phyloP scores from a whole-genome alignment of 1,284 basidiomycete species.

The Boletus sp. region DNA sequence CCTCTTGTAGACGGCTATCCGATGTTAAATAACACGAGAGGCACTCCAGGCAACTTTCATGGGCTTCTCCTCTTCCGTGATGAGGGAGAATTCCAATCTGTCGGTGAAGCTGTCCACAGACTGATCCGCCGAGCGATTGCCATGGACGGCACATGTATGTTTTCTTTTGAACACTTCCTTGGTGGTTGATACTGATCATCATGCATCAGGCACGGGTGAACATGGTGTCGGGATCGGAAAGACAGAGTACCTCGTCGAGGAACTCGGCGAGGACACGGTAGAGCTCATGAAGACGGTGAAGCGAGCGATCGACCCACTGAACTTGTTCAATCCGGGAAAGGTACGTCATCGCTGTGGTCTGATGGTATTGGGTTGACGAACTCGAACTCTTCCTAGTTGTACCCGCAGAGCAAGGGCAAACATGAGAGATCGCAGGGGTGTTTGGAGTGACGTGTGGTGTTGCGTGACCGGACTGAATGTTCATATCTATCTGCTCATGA shows the following conservation, averaged over 20 bases:
- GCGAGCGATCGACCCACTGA: constrained; percentile 70
- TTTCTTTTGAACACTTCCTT: not conserved
- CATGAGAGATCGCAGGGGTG: not conserved
- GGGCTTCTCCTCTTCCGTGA: constrained; percentile 68
- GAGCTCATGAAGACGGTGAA: constrained; percentile 83
- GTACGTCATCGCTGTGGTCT: constrained; percentile 35
- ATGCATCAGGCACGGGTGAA: constrained; percentile 58
- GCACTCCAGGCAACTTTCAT: constrained; percentile 61
- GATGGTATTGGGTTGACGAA: constrained; percentile 8
- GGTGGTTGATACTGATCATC: constrained; percentile 6
- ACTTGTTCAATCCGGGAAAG: constrained; percentile 85
- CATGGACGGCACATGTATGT: constrained; percentile 74
- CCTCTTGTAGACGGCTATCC: constrained; percentile 25
- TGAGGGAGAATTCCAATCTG: constrained; percentile 59
- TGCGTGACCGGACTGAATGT: not conserved
- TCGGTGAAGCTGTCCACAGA: constrained; percentile 65
- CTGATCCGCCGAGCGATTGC: constrained; percentile 68
- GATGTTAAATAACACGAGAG: constrained; percentile 21
- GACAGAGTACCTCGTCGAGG: constrained; percentile 69
- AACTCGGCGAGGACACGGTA: constrained; percentile 79
- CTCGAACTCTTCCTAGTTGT: constrained; percentile 18
- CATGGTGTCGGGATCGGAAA: constrained; percentile 82
- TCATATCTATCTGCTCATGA: too few species aligned
- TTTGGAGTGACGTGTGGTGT: not conserved
- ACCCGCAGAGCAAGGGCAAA: constrained; percentile 19